Evolutionary conservation across 2,329 filamentous ascomycete genomes (phyloP).

Genomic region (Microdochium trichocladiopsis): DNA sequence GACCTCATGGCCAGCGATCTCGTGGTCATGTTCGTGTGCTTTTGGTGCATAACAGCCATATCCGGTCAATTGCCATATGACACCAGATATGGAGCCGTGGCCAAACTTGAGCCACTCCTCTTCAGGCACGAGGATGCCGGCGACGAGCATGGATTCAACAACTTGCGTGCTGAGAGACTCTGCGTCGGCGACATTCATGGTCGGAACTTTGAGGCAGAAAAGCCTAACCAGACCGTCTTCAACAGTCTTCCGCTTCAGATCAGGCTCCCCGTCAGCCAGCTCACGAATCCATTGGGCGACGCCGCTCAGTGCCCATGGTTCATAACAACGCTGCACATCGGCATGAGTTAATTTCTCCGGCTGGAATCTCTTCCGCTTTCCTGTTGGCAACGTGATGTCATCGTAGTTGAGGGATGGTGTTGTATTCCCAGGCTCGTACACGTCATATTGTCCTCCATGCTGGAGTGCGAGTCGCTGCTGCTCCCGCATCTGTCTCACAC

Average conservation of each 20-base stretch:
- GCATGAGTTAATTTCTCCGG: constrained; percentile 73
- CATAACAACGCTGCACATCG: constrained; percentile 77
- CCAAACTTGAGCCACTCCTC: constrained; percentile 98
- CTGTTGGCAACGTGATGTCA: constrained; percentile 73
- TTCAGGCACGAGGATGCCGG: constrained; percentile 72
- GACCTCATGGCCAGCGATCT: constrained; percentile 35
- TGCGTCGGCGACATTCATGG: constrained; percentile 96
- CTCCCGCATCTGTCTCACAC: constrained; percentile 39
- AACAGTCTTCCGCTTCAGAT: constrained; percentile 77
- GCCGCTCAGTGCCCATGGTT: constrained; percentile 91
- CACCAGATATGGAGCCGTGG: constrained; percentile 71
- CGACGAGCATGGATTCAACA: constrained; percentile 71
- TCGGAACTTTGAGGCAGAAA: constrained; percentile 92
- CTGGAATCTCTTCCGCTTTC: constrained; percentile 75
- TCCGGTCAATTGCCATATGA: constrained; percentile 88
- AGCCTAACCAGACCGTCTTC: constrained; percentile 82
- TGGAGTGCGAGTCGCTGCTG: constrained; percentile 45
- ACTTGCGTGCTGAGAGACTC: constrained; percentile 77
- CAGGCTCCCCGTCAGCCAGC: constrained; percentile 85
- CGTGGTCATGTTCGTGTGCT: constrained; percentile 57
- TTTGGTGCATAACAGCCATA: constrained; percentile 85
- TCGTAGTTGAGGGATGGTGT: constrained; percentile 60
- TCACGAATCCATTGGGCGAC: constrained; percentile 80
- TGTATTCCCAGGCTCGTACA: constrained; percentile 42
- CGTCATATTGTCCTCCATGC: constrained; percentile 43